Conservation (phyloP, 2,329 filamentous ascomycete species). For the Helicocarpus griseus region DNA sequence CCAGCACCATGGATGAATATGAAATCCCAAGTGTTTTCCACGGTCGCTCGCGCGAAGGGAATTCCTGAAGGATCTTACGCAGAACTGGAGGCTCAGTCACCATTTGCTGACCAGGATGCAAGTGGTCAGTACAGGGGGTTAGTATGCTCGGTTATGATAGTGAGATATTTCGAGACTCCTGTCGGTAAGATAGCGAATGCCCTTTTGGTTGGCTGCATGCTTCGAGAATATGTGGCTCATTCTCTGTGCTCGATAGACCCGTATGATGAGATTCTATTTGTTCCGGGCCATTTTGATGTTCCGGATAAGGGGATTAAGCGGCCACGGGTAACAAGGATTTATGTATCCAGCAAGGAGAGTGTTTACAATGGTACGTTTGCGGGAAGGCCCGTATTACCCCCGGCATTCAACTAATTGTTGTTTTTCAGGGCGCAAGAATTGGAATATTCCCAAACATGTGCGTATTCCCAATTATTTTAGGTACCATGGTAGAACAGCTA, state of each 20-base stretch:
- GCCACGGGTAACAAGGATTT: not conserved
- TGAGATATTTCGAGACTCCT: slow-evolving; percentile 1
- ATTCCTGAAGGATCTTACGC: not conserved
- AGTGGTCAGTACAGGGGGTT: not conserved
- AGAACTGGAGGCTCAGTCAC: not conserved
- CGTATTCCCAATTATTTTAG: not conserved
- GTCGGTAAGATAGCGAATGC: not conserved
- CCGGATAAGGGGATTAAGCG: not conserved
- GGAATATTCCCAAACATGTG: slow-evolving; percentile 4
- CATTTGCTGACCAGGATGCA: not conserved
- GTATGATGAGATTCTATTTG: slow-evolving; percentile 1
- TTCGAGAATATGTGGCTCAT: not conserved
- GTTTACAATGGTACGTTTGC: not conserved
- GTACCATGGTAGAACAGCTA: not conserved
- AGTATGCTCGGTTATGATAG: not conserved
- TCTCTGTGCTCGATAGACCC: not conserved
- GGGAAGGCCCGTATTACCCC: not conserved
- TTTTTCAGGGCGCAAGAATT: not conserved
- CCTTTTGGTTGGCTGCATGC: not conserved
- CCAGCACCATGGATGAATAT: slow-evolving; percentile 2
- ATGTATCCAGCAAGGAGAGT: not conserved
- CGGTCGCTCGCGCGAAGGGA: not conserved
- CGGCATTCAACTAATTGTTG: not conserved
- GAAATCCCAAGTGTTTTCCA: not conserved
- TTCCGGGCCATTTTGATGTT: not conserved